These are phyloP conservation scores for Solanum virginianum DNA, from an alignment of 257 asterid species.

Conservation along the genomic window DNA sequence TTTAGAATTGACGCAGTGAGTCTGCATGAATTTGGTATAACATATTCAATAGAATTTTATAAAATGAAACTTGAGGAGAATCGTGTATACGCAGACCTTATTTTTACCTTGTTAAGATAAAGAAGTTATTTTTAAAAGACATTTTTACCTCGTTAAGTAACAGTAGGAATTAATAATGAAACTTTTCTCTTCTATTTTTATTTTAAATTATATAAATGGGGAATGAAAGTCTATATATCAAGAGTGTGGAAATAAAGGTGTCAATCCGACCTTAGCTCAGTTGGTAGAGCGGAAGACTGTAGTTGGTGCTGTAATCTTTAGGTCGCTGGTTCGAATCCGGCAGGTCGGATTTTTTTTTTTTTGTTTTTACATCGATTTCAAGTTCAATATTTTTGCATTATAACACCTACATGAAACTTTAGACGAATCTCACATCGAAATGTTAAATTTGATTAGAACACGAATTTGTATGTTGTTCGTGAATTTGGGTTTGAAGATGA, in stretches of 20 bases:
- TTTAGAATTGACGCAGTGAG: too few relatives aligned
- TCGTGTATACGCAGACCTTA: too few relatives aligned
- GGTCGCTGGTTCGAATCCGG: slow-evolving; percentile 28
- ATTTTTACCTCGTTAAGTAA: too few relatives aligned
- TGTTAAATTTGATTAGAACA: background rate
- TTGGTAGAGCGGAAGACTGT: slow-evolving; percentile 66
- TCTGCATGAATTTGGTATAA: too few relatives aligned
- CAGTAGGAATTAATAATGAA: background rate
- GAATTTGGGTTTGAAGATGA: background rate
- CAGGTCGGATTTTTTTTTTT: slow-evolving; percentile 11
- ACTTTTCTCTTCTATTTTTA: too few relatives aligned
- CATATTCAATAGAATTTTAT: too few relatives aligned
- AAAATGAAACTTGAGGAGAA: too few relatives aligned
- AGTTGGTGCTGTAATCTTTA: slow-evolving; percentile 8
- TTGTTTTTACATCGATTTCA: too few relatives aligned
- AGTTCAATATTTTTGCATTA: too few relatives aligned
- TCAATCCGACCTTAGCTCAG: slow-evolving; percentile 40
- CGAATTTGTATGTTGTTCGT: background rate
- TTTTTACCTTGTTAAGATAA: too few relatives aligned
- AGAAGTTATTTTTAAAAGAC: too few relatives aligned
- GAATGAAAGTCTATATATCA: rapidly evolving
- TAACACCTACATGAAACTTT: background rate
- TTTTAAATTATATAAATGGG: too few relatives aligned
- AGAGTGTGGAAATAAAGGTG: rapidly evolving
- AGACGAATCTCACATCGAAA: background rate